Percentiles rank a stretch among this genome's conserved stretches.
Evolutionary conservation across 176 grass and related monocot species (phyloP).

Genomic region (Saccharum spontaneum): DNA sequence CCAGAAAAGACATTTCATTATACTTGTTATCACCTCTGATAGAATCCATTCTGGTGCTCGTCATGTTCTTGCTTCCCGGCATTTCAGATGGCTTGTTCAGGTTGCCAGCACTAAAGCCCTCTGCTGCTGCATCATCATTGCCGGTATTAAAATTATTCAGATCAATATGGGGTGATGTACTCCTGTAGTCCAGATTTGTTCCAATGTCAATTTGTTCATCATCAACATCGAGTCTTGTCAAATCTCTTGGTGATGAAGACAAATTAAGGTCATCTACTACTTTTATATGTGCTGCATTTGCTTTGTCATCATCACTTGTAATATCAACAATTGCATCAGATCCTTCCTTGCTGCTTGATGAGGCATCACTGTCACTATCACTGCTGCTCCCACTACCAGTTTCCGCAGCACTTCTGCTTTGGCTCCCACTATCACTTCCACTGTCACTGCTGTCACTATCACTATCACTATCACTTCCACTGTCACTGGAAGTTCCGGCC

Average conservation of each 20-base stretch:
- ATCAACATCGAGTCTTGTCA: slow-evolving; percentile 42
- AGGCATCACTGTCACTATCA: slow-evolving; percentile 88
- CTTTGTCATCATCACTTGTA: slow-evolving; percentile 78
- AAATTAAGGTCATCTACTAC: slow-evolving; percentile 60
- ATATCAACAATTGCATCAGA: slow-evolving; percentile 95
- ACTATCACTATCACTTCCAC: slow-evolving; percentile 84
- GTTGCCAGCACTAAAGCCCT: slow-evolving; percentile 28
- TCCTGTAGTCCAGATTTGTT: slow-evolving; percentile 53
- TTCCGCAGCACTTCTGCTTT: slow-evolving; percentile 65
- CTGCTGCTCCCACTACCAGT: slow-evolving; percentile 81
- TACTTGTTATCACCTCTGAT: slow-evolving; percentile 24
- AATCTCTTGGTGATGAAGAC: slow-evolving; percentile 46
- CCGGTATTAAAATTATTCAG: slow-evolving; percentile 58
- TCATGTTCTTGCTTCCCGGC: slow-evolving; percentile 33
- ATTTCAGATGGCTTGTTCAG: slow-evolving; percentile 38
- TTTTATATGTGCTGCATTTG: slow-evolving; percentile 43
- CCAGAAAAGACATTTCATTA: slow-evolving; percentile 40
- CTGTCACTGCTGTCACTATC: slow-evolving; percentile 92
- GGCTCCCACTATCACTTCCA: slow-evolving; percentile 82
- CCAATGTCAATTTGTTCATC: slow-evolving; percentile 61
- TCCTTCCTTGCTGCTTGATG: slow-evolving; percentile 86
- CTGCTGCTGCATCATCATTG: slow-evolving; percentile 40
- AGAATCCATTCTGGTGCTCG: slow-evolving; percentile 25
- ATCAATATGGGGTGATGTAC: slow-evolving; percentile 58
- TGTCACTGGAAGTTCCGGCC: slow-evolving; percentile 71